Conservation (phyloP, 306 rosid species). For the Luffa aegyptiaca region DNA sequence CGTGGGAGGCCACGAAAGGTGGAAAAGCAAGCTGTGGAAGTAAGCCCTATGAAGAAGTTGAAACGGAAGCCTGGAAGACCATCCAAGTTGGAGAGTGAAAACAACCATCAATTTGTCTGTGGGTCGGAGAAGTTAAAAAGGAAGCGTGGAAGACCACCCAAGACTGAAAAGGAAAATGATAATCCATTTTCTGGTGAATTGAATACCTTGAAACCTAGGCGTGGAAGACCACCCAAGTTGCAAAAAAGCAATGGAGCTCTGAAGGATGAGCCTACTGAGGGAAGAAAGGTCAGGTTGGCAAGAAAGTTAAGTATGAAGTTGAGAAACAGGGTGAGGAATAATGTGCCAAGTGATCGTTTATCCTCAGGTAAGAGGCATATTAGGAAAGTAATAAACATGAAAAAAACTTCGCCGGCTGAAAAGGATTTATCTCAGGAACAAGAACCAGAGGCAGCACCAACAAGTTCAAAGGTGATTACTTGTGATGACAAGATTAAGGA, state of each 20-base stretch:
- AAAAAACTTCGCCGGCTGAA: conserved; percentile 19
- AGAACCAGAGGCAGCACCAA: conserved; percentile 24
- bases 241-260: conserved; percentile 10
- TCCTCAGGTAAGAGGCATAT: conserved; percentile 18
- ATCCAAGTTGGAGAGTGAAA: conserved; percentile 3
- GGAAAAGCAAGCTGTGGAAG: conserved; percentile 6
- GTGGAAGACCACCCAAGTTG: conserved; percentile 29
- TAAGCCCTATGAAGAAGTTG: background rate
- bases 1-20: conserved; percentile 26
- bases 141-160: conserved; percentile 23
- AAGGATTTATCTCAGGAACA: conserved; percentile 11
- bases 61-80: conserved; percentile 20
- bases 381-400: conserved; percentile 14
- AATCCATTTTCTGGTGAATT: conserved; percentile 5
- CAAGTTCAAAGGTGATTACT: conserved; percentile 13
- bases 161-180: conserved; percentile 11
- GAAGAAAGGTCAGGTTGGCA: conserved; percentile 14
- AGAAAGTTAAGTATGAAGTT: conserved; percentile 15
- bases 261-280: conserved; percentile 17
- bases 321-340: conserved; percentile 14
- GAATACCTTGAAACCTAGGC: conserved; percentile 27
- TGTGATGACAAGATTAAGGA: conserved; percentile 4
- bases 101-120: background rate
- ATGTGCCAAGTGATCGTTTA: conserved; percentile 15
- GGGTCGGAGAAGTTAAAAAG: conserved; percentile 1